phyloP scores from a whole-genome alignment of 441 rosid genomes.

The Populus hybrid region DNA sequence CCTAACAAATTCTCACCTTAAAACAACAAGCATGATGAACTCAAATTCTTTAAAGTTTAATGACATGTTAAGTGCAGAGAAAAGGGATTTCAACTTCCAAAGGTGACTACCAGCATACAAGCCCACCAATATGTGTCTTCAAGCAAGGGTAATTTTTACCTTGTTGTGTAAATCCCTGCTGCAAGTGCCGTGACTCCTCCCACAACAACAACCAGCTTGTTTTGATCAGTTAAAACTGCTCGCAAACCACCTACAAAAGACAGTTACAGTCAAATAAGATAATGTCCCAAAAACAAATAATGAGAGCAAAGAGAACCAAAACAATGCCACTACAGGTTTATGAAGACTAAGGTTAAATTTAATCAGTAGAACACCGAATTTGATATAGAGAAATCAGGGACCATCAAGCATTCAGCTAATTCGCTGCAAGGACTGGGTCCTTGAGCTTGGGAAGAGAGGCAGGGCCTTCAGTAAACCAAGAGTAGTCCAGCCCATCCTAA shows the following conservation, averaged over 20 bases:
- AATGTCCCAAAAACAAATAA: slow-evolving; percentile 1
- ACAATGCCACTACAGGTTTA: neutral
- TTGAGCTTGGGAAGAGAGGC: too few relatives aligned
- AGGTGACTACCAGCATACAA: neutral
- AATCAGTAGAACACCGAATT: neutral
- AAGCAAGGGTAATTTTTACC: slow-evolving; percentile 38
- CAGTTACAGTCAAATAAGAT: slow-evolving; percentile 15
- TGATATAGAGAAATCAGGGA: neutral
- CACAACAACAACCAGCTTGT: slow-evolving; percentile 86
- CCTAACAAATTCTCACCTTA: neutral
- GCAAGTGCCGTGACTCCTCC: slow-evolving; percentile 97
- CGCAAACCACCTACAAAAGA: slow-evolving; percentile 71
- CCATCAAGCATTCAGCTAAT: neutral
- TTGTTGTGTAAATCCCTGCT: slow-evolving; percentile 91
- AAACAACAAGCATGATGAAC: neutral
- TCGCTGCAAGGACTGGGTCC: too few relatives aligned
- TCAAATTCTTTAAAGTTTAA: neutral
- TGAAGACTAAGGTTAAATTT: neutral
- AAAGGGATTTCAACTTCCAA: neutral
- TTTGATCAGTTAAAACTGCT: slow-evolving; percentile 89
- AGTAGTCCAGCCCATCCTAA: too few relatives aligned
- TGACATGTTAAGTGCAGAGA: neutral
- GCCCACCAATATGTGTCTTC: neutral
- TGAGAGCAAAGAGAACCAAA: slow-evolving; percentile 5
- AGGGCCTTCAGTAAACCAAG: too few relatives aligned